These are phyloP conservation scores for Phytophthora macrochlamydospora DNA, from an alignment of 352 stramenopile species.

Conservation along the genomic window DNA sequence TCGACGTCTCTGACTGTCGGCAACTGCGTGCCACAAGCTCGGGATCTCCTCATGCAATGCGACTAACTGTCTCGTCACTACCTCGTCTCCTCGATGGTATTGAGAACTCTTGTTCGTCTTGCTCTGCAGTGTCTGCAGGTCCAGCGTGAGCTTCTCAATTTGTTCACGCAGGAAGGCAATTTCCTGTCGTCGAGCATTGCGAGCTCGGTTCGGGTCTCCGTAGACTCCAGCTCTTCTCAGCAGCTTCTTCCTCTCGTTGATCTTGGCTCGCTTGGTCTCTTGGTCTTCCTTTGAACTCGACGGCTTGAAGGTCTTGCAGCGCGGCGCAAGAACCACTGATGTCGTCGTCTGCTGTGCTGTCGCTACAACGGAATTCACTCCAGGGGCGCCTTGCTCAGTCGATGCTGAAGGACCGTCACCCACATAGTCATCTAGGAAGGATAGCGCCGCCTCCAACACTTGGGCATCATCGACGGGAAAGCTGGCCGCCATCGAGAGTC, in stretches of 20 bases:
- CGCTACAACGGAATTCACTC: neutral
- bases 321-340: neutral
- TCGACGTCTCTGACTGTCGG: constrained; percentile 14
- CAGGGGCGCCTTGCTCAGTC: neutral
- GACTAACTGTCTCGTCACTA: neutral
- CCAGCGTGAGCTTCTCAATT: constrained; percentile 34
- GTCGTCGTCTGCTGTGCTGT: neutral
- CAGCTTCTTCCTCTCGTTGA: constrained; percentile 28
- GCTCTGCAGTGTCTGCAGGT: constrained; percentile 26
- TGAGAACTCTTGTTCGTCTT: neutral
- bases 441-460: constrained; percentile 17
- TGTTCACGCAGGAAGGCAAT: constrained; percentile 41
- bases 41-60: constrained; percentile 9
- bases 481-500: constrained; percentile 1
- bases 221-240: constrained; percentile 24
- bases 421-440: constrained; percentile 27
- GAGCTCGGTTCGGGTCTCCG: constrained; percentile 36
- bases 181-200: constrained; percentile 39
- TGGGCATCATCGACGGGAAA: constrained; percentile 15
- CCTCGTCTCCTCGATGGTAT: neutral
- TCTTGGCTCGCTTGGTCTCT: constrained; percentile 3
- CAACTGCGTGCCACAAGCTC: constrained; percentile 29
- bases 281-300: constrained; percentile 5
- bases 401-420: neutral
- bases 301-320: constrained; percentile 3